phyloP scores from a whole-genome alignment of 164 flowering plant genomes.

The Tinospora cordifolia region DNA sequence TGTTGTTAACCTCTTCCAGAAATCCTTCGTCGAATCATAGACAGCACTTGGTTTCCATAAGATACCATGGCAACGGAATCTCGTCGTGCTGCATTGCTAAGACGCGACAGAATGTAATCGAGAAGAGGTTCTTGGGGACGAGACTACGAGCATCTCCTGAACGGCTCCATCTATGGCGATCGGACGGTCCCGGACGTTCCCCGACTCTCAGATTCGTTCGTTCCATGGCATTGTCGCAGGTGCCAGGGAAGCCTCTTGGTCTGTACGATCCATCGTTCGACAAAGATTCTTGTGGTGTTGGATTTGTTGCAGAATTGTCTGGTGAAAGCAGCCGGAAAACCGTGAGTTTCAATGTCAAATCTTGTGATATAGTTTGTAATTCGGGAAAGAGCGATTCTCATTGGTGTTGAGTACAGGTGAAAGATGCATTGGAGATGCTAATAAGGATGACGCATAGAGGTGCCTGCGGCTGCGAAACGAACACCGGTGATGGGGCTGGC shows the following conservation, averaged over 20 bases:
- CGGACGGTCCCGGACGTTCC: constrained; percentile 60
- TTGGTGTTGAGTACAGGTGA: constrained; percentile 37
- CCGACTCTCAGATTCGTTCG: constrained; percentile 50
- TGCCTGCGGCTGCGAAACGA: constrained; percentile 94
- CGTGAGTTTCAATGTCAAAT: constrained; percentile 26
- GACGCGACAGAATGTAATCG: constrained; percentile 18
- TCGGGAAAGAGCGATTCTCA: neutral
- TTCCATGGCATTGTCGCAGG: constrained; percentile 54
- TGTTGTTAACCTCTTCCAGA: constrained; percentile 13
- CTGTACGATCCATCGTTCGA: constrained; percentile 81
- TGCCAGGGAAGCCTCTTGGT: constrained; percentile 93
- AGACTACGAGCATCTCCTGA: constrained; percentile 32
- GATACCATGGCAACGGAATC: constrained; percentile 15
- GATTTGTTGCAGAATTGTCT: constrained; percentile 91
- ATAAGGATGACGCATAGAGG: constrained; percentile 94
- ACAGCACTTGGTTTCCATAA: constrained; percentile 20
- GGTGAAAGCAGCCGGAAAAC: constrained; percentile 84
- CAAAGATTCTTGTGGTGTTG: constrained; percentile 98
- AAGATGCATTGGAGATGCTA: constrained; percentile 93
- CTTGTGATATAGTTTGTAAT: neutral
- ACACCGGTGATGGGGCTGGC: constrained; percentile 99
- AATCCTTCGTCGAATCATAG: constrained; percentile 20
- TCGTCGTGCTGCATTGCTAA: constrained; percentile 18
- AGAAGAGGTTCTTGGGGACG: constrained; percentile 41
- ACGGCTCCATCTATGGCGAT: constrained; percentile 50